Percentiles rank a stretch among this genome's conserved stretches.
Evolutionary conservation across 495 filamentous ascomycete genomes (phyloP).

Genomic region (Lophiostoma macrostomum): DNA sequence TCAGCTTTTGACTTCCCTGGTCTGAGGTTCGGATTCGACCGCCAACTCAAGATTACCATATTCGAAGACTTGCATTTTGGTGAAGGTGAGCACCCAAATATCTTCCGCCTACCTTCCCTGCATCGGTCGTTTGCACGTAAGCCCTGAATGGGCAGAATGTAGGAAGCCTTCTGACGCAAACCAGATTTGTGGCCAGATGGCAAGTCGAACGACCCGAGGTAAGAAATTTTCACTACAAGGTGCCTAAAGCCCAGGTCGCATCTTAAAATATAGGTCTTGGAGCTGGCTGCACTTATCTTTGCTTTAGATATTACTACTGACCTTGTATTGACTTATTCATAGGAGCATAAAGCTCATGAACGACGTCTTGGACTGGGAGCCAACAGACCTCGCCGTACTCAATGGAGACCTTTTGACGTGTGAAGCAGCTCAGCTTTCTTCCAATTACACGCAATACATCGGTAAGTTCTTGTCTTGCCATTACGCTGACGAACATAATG

Average conservation of each 20-base stretch:
- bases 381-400: slow-evolving; percentile 59
- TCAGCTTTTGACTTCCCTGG: slow-evolving; percentile 3
- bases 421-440: slow-evolving; percentile 61
- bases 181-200: too few species aligned
- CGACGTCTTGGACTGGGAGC: slow-evolving; percentile 56
- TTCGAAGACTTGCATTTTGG: slow-evolving; percentile 71
- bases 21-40: slow-evolving; percentile 13
- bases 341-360: slow-evolving; percentile 59
- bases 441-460: slow-evolving; percentile 58
- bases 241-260: too few species aligned
- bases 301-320: slow-evolving; percentile 40
- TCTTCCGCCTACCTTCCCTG: neutral
- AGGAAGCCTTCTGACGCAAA: too few species aligned
- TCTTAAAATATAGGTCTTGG: too few species aligned
- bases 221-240: too few species aligned
- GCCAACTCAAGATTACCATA: slow-evolving; percentile 48
- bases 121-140: too few species aligned
- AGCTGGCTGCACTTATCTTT: too few species aligned
- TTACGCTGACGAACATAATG: too few species aligned
- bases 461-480: too few species aligned
- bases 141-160: too few species aligned
- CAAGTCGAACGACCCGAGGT: too few species aligned
- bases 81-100: slow-evolving; percentile 48
- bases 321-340: too few species aligned
- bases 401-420: slow-evolving; percentile 76